Conservation (phyloP, 179 eudicot species). For the Vitellaria paradoxa region DNA sequence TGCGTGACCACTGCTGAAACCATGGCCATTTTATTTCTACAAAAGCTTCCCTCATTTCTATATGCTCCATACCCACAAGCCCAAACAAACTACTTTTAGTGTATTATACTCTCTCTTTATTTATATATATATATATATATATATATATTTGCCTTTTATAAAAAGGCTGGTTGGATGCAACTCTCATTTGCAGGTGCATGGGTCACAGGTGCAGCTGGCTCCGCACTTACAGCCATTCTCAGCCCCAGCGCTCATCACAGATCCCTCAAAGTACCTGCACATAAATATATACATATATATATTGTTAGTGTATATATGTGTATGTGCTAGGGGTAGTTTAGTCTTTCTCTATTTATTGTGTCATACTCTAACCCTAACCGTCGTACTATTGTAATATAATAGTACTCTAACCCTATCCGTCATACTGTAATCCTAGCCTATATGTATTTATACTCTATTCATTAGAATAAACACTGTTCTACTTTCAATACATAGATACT, state of each 20-base stretch:
- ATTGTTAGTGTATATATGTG: too few species aligned
- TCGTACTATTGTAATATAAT: too few species aligned
- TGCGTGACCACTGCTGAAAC: not conserved
- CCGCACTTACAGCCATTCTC: constrained; percentile 76
- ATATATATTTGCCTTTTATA: not conserved
- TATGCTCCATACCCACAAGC: not conserved
- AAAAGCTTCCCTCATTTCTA: not conserved
- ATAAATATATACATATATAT: not conserved
- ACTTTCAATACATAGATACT: too few species aligned
- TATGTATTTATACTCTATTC: too few species aligned
- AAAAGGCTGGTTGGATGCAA: not conserved
- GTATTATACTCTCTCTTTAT: too few species aligned
- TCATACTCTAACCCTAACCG: too few species aligned
- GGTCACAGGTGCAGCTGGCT: constrained; percentile 51
- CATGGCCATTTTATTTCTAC: not conserved
- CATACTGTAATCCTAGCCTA: too few species aligned
- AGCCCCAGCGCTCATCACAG: constrained; percentile 34
- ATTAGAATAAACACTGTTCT: too few species aligned
- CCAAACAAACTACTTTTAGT: not conserved
- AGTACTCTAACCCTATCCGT: too few species aligned
- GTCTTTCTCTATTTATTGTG: too few species aligned
- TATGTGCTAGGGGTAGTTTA: too few species aligned
- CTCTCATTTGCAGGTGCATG: constrained; percentile 62
- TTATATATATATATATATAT: too few species aligned
- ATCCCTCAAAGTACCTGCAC: constrained; percentile 20